These are phyloP conservation scores for Phytophthora sojae DNA, from an alignment of 352 stramenopile genomes.

Conservation along the genomic window DNA sequence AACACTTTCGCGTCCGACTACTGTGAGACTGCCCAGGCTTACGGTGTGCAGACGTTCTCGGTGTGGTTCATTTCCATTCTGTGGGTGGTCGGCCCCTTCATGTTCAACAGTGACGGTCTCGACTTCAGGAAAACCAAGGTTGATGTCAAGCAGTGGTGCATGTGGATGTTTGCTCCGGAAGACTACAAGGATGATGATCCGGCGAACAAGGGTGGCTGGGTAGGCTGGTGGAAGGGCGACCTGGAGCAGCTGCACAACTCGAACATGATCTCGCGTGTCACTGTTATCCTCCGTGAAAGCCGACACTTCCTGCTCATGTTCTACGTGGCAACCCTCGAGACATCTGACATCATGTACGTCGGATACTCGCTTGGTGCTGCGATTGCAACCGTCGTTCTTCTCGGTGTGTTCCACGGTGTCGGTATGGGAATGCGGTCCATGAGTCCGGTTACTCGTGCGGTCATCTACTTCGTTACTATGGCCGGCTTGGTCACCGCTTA, in stretches of 20 bases:
- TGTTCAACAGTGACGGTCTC: constrained; percentile 86
- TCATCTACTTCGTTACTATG: constrained; percentile 53
- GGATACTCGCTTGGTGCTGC: constrained; percentile 55
- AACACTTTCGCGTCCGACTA: constrained; percentile 68
- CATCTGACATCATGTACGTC: constrained; percentile 58
- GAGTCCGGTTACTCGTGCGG: constrained; percentile 50
- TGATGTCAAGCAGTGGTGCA: constrained; percentile 64
- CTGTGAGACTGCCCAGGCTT: constrained; percentile 72
- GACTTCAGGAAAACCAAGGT: constrained; percentile 82
- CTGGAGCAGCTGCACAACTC: constrained; percentile 68
- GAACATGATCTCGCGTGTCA: constrained; percentile 73
- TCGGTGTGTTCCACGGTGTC: constrained; percentile 54
- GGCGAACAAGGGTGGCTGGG: constrained; percentile 74
- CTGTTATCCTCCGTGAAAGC: constrained; percentile 73
- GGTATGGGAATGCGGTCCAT: constrained; percentile 58
- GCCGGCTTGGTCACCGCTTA: constrained; percentile 44
- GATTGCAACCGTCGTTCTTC: constrained; percentile 55
- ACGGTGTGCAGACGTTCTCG: constrained; percentile 80
- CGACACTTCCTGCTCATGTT: constrained; percentile 83
- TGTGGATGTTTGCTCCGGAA: constrained; percentile 78
- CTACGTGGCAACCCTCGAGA: constrained; percentile 70
- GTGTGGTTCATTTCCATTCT: constrained; percentile 83
- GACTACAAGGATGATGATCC: constrained; percentile 70
- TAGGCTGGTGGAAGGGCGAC: constrained; percentile 78
- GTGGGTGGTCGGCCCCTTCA: constrained; percentile 72